phyloP scores from a whole-genome alignment of 257 asterid species.

The Linaria vulgaris region DNA sequence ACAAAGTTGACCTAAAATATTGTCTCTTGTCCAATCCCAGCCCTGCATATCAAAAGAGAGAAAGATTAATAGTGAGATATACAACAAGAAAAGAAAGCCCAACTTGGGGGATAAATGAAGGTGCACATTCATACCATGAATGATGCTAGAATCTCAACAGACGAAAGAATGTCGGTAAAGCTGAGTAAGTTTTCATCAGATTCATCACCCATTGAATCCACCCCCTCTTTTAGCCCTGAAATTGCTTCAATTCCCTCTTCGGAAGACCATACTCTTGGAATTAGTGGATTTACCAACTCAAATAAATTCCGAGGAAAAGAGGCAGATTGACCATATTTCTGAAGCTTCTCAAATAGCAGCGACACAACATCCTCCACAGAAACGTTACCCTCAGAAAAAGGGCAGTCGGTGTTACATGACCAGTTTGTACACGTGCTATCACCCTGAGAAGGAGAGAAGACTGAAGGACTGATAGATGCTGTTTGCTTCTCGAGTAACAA shows the following conservation, averaged over 20 bases:
- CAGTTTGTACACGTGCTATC: slow-evolving; percentile 34
- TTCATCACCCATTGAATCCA: slow-evolving; percentile 19
- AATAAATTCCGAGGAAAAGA: slow-evolving; percentile 34
- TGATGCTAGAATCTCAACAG: slow-evolving; percentile 67
- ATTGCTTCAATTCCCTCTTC: slow-evolving; percentile 31
- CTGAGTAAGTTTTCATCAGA: slow-evolving; percentile 35
- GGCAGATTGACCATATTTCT: slow-evolving; percentile 38
- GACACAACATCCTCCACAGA: slow-evolving; percentile 51
- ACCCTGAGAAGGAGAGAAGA: slow-evolving; percentile 30
- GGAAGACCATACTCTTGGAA: slow-evolving; percentile 18
- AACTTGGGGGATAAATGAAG: slow-evolving; percentile 9
- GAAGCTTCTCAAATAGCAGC: slow-evolving; percentile 61
- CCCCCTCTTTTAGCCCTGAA: slow-evolving; percentile 30
- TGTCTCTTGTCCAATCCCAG: slow-evolving; percentile 76
- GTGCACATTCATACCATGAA: slow-evolving; percentile 57
- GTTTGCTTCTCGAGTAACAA: slow-evolving; percentile 54
- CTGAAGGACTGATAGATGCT: slow-evolving; percentile 24
- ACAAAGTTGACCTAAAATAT: slow-evolving; percentile 45
- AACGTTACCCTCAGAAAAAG: slow-evolving; percentile 58
- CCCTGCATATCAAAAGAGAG: slow-evolving; percentile 48
- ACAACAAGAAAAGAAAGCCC: slow-evolving; percentile 1
- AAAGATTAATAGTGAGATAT: slow-evolving; percentile 19
- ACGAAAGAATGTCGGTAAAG: slow-evolving; percentile 59
- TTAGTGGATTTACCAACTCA: slow-evolving; percentile 26
- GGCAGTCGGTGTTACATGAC: slow-evolving; percentile 50